Conservation (phyloP, 23 red algal genomes). For the Chondrus crispus region DNA sequence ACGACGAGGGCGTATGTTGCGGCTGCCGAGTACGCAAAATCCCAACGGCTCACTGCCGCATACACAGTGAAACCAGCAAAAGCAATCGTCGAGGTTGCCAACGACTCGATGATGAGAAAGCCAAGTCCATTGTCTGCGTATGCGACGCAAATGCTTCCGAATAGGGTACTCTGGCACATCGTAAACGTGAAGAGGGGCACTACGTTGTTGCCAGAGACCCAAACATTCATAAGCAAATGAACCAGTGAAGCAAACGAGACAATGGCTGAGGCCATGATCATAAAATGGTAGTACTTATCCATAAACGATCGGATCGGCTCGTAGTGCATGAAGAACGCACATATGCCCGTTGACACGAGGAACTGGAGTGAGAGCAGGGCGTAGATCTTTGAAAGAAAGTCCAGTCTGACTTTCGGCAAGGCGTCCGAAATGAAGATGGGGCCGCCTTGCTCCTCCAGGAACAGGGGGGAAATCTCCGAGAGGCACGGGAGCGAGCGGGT, state of each 20-base stretch:
- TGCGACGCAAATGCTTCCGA: constrained; percentile 73
- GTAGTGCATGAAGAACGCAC: constrained; percentile 78
- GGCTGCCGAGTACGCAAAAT: constrained; percentile 93
- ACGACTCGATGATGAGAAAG: constrained; percentile 75
- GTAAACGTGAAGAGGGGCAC: constrained; percentile 77
- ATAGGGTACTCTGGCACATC: constrained; percentile 53
- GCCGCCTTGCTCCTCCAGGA: too few species aligned
- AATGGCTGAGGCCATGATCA: constrained; percentile 69
- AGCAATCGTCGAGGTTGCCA: constrained; percentile 62
- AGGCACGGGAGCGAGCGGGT: too few species aligned
- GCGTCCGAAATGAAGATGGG: too few species aligned
- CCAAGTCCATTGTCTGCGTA: constrained; percentile 73
- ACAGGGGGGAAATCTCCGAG: too few species aligned
- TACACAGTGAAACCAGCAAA: constrained; percentile 87
- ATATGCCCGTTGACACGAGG: constrained; percentile 63
- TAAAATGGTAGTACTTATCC: not conserved
- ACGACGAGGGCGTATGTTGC: constrained; percentile 79
- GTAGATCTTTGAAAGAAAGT: constrained; percentile 95
- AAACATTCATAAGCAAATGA: constrained; percentile 58
- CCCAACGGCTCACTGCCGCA: constrained; percentile 71
- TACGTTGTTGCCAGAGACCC: constrained; percentile 70
- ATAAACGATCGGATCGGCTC: constrained; percentile 47
- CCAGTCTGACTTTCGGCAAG: constrained; percentile 85
- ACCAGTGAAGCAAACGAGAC: constrained; percentile 73
- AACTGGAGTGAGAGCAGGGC: constrained; percentile 83